These are phyloP conservation scores for Pseudonitzschia multiseries DNA, from an alignment of 108 stramenopile genomes.

Conservation along the genomic window DNA sequence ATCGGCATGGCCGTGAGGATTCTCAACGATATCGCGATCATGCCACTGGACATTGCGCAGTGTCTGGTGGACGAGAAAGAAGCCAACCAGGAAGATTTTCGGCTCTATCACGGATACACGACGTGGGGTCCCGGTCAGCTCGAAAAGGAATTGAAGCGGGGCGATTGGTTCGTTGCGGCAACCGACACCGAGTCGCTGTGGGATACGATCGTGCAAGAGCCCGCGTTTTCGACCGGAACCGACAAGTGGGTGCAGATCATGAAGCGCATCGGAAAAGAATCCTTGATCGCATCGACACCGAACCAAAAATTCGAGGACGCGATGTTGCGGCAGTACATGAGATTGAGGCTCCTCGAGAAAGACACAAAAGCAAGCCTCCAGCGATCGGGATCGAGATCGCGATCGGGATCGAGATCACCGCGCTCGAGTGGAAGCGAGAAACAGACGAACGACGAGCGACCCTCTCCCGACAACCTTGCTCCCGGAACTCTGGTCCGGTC, in stretches of 20 bases:
- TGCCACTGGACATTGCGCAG: conserved; percentile 20
- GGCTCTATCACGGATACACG: conserved; percentile 40
- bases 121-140: conserved; percentile 66
- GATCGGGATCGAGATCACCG: too few relatives aligned
- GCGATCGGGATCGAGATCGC: not conserved
- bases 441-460: not conserved
- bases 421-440: not conserved
- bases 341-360: conserved; percentile 5
- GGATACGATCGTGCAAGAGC: conserved; percentile 2
- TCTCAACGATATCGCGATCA: conserved; percentile 22
- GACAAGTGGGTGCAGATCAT: conserved; percentile 70
- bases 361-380: conserved; percentile 18
- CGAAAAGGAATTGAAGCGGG: conserved; percentile 68
- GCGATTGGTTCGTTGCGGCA: conserved; percentile 86
- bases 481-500: conserved; percentile 56
- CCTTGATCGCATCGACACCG: not conserved
- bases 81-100: conserved; percentile 28
- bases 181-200: conserved; percentile 59
- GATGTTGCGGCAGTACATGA: conserved; percentile 82
- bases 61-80: conserved; percentile 20
- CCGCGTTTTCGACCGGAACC: conserved; percentile 53
- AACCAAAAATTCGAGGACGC: conserved; percentile 68
- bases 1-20: conserved; percentile 14
- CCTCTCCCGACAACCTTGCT: conserved; percentile 8
- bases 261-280: conserved; percentile 32